A percentile compares a stretch with the other conserved stretches of the same genome.
Evolutionary conservation across 371 early-diverging fungal species (phyloP).

Genomic region (Dinochytrium kinnereticum): DNA sequence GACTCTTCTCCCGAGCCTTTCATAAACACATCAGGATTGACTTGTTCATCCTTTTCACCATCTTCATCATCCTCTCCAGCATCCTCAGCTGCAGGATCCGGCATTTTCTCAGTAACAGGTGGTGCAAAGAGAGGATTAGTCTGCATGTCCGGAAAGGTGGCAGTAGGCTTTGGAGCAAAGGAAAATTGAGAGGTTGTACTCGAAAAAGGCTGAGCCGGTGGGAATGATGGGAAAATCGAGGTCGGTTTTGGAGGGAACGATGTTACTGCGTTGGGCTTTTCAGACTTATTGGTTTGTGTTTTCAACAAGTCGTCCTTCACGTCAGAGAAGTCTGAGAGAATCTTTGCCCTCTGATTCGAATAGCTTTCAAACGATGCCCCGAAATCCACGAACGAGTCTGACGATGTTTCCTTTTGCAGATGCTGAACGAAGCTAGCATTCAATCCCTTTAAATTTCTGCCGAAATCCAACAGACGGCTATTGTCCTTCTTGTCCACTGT

Average conservation of each 20-base stretch:
- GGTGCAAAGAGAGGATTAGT: not conserved
- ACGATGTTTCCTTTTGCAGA: not conserved
- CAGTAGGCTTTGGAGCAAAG: not conserved
- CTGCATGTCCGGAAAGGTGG: not conserved
- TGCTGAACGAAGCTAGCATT: slow-evolving; percentile 17
- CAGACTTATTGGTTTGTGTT: not conserved
- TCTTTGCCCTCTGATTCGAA: not conserved
- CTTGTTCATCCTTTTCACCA: slow-evolving; percentile 37
- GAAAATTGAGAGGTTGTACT: not conserved
- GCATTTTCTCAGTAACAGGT: not conserved
- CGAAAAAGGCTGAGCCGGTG: not conserved
- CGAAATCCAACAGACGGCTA: not conserved
- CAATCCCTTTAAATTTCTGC: slow-evolving; percentile 11
- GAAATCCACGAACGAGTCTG: slow-evolving; percentile 25
- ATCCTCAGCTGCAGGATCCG: slow-evolving; percentile 13
- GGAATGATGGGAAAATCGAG: not conserved
- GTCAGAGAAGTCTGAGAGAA: not conserved
- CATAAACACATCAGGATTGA: slow-evolving; percentile 40
- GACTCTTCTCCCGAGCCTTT: slow-evolving; percentile 50
- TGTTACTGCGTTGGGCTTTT: not conserved
- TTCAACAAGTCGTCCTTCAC: not conserved
- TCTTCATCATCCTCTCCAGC: slow-evolving; percentile 38
- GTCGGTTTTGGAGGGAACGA: not conserved
- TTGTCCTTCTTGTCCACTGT: not conserved
- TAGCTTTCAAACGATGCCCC: not conserved